phyloP scores from a whole-genome alignment of 441 rosid genomes.

The Pelargonium australe region DNA sequence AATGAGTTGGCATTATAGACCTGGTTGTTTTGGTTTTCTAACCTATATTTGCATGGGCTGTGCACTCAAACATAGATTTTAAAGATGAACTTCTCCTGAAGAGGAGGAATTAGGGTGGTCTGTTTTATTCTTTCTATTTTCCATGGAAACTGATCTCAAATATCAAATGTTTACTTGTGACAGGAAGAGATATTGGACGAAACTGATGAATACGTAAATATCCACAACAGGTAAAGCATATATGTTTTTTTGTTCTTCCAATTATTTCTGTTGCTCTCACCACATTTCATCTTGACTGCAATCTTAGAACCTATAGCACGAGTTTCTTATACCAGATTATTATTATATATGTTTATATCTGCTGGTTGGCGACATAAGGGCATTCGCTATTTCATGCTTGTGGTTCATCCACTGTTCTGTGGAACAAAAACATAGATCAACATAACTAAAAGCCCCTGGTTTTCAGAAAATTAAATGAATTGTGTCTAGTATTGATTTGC shows the following conservation, averaged over 20 bases:
- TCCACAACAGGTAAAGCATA: constrained; percentile 47
- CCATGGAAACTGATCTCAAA: not conserved
- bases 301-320: too few species aligned
- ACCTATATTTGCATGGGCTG: not conserved
- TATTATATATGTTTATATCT: too few species aligned
- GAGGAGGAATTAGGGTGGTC: not conserved
- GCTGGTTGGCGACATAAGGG: not conserved
- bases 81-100: not conserved
- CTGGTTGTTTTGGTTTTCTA: not conserved
- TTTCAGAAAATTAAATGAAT: not conserved
- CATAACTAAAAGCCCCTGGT: not conserved
- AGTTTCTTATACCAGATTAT: too few species aligned
- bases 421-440: not conserved
- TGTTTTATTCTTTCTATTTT: not conserved
- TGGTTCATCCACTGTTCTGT: not conserved
- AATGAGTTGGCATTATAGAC: too few species aligned
- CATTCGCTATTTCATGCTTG: not conserved
- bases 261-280: not conserved
- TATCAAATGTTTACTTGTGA: constrained; percentile 4
- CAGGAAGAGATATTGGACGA: constrained; percentile 99
- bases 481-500: not conserved
- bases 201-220: constrained; percentile 60
- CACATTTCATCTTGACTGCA: not conserved
- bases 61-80: not conserved
- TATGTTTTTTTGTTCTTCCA: not conserved